These are phyloP conservation scores for Eimeria maxima DNA, from an alignment of 169 alveolate genomes.

Conservation along the genomic window DNA sequence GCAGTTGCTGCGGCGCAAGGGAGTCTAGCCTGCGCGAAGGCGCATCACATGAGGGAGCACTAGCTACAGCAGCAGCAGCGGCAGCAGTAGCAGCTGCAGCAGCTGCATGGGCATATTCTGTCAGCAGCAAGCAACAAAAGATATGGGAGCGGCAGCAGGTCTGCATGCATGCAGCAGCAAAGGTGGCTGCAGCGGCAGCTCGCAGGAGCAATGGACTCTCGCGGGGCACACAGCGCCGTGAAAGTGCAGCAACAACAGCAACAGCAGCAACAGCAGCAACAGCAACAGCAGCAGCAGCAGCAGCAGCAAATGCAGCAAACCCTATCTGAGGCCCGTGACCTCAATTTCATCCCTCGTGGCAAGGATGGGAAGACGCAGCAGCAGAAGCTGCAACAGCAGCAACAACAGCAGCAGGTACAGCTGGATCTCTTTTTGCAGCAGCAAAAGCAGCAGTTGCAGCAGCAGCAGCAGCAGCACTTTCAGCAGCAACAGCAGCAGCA, in stretches of 20 bases:
- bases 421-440: neutral
- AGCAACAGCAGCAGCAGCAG: constrained; percentile 15
- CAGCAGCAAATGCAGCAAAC: too few relatives aligned
- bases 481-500: neutral
- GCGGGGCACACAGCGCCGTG: neutral
- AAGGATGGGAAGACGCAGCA: neutral
- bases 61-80: neutral
- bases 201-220: neutral
- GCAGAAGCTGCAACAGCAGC: neutral
- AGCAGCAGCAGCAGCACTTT: neutral
- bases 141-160: constrained; percentile 2
- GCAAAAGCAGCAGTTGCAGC: neutral
- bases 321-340: too few relatives aligned
- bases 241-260: constrained; percentile 29
- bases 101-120: neutral
- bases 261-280: neutral
- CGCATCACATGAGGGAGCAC: neutral
- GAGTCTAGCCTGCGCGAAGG: neutral
- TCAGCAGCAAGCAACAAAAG: neutral
- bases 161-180: constrained; percentile 15
- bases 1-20: constrained; percentile 31
- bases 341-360: neutral
- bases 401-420: constrained; percentile 1
- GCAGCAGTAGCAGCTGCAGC: constrained; percentile 12
- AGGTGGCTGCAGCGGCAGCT: constrained; percentile 60